phyloP scores from a whole-genome alignment of 805 yeast species.

The Metschnikowia shivogae region DNA sequence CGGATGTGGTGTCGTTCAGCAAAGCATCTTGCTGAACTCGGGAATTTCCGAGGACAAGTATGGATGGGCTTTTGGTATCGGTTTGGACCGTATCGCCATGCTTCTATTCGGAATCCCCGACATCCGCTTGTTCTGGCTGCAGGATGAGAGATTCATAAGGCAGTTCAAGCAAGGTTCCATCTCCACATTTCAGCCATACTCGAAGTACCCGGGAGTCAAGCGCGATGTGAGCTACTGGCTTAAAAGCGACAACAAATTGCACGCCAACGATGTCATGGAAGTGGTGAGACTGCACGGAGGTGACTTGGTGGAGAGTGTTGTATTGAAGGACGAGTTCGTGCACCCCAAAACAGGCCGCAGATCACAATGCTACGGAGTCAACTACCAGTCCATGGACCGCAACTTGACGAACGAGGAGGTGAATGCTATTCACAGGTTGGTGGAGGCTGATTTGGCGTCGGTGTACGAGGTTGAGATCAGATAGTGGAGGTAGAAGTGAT shows the following conservation, averaged over 20 bases:
- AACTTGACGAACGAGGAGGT: slow-evolving; percentile 82
- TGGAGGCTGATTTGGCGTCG: slow-evolving; percentile 53
- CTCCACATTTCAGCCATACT: slow-evolving; percentile 76
- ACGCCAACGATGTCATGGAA: slow-evolving; percentile 92
- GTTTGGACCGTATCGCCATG: slow-evolving; percentile 95
- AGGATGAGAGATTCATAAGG: slow-evolving; percentile 65
- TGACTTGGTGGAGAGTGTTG: slow-evolving; percentile 84
- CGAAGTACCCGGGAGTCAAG: slow-evolving; percentile 81
- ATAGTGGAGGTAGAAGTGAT: slow-evolving; percentile 8
- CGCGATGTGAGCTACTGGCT: slow-evolving; percentile 95
- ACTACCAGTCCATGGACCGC: slow-evolving; percentile 95
- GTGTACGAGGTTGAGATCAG: slow-evolving; percentile 56
- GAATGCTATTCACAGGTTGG: slow-evolving; percentile 63
- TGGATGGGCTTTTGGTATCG: slow-evolving; percentile 98
- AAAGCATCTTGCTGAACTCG: slow-evolving; percentile 69
- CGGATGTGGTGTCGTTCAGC: slow-evolving; percentile 89
- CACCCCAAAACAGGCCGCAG: slow-evolving; percentile 77
- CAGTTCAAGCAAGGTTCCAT: slow-evolving; percentile 71
- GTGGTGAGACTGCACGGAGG: slow-evolving; percentile 80
- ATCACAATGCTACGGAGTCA: slow-evolving; percentile 84
- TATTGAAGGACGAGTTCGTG: slow-evolving; percentile 70
- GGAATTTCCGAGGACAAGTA: slow-evolving; percentile 57
- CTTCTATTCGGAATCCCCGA: slow-evolving; percentile 92
- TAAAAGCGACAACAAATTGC: slow-evolving; percentile 48
- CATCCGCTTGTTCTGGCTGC: slow-evolving; percentile 88